phyloP scores from a whole-genome alignment of 2,329 filamentous ascomycete genomes.

The Paecilomyces variotii region DNA sequence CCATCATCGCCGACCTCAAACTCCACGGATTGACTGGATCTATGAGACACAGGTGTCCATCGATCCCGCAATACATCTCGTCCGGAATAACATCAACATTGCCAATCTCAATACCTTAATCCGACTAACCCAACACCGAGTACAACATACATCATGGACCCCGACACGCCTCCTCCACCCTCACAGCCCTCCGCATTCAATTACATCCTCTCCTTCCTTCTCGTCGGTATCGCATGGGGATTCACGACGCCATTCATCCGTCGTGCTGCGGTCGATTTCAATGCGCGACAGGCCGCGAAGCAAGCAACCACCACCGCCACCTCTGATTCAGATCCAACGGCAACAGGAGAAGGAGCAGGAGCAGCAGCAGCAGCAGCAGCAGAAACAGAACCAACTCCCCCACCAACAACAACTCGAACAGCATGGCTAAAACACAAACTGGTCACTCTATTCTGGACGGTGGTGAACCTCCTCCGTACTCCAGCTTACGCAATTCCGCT shows the following conservation, averaged over 20 bases:
- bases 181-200: slow-evolving; percentile 50
- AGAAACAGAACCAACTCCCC: slow-evolving; percentile 18
- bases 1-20: neutral
- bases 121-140: neutral
- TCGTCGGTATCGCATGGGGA: slow-evolving; percentile 89
- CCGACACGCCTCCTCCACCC: slow-evolving; percentile 18
- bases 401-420: neutral
- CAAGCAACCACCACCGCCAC: slow-evolving; percentile 43
- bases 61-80: neutral
- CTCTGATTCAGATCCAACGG: slow-evolving; percentile 29
- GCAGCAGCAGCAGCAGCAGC: slow-evolving; percentile 17
- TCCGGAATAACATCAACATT: neutral
- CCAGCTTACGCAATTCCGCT: slow-evolving; percentile 80
- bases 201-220: slow-evolving; percentile 80
- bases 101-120: neutral
- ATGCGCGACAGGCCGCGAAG: slow-evolving; percentile 42
- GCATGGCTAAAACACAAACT: slow-evolving; percentile 58
- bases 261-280: slow-evolving; percentile 69
- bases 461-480: slow-evolving; percentile 68
- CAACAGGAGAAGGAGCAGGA: slow-evolving; percentile 15
- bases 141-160: slow-evolving; percentile 18
- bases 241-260: slow-evolving; percentile 90
- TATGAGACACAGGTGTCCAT: neutral
- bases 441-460: slow-evolving; percentile 62
- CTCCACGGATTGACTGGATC: neutral